Evolutionary conservation across 169 alveolate species (phyloP).

Genomic region (Babesia caballi): DNA sequence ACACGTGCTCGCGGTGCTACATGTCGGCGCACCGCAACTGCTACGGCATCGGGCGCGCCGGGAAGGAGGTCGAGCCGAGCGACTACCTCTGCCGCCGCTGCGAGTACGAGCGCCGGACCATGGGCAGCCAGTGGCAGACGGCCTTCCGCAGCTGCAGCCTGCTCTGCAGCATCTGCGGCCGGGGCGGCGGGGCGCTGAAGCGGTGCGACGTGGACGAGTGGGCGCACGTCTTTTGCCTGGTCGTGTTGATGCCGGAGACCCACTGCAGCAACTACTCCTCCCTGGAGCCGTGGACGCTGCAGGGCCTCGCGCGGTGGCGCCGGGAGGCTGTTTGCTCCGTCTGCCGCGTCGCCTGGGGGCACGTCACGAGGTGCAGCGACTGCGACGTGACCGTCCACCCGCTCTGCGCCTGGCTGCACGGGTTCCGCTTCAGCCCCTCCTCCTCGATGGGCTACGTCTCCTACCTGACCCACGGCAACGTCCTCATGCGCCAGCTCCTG

Average conservation of each 20-base stretch:
- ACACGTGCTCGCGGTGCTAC: constrained; percentile 70
- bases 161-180: constrained; percentile 68
- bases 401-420: constrained; percentile 75
- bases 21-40: constrained; percentile 69
- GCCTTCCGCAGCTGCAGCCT: constrained; percentile 64
- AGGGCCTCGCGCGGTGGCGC: constrained; percentile 15
- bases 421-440: constrained; percentile 30
- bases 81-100: constrained; percentile 76
- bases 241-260: constrained; percentile 53
- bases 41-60: constrained; percentile 59
- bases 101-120: constrained; percentile 67
- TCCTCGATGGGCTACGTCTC: constrained; percentile 1
- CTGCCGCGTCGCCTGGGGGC: constrained; percentile 51
- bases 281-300: constrained; percentile 47
- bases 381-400: constrained; percentile 71
- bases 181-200: constrained; percentile 76
- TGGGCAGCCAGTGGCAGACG: constrained; percentile 73
- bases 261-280: constrained; percentile 11
- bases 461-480: not conserved
- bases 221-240: constrained; percentile 54
- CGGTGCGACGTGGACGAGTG: constrained; percentile 62
- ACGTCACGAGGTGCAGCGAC: constrained; percentile 33
- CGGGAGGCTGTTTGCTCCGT: constrained; percentile 26
- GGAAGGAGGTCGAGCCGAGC: constrained; percentile 21
- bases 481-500: not conserved